Evolutionary conservation across 805 yeast genomes (phyloP), one percentile per base, ranked within the genome.

Genomic region (Teunomyces funiuensis): DNA sequence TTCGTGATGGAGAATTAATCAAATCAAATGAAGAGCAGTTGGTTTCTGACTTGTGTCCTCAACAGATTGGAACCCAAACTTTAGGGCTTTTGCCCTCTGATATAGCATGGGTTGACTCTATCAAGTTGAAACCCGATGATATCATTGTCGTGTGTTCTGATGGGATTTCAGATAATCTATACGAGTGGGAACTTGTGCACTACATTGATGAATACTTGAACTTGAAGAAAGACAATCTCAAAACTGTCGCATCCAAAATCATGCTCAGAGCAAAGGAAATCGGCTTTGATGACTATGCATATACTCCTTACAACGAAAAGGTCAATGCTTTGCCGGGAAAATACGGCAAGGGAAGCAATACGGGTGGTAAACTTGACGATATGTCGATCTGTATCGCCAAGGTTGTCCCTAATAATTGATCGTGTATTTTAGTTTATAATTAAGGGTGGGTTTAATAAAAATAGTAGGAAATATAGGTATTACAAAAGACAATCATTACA

Each of bases 301-400:
- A 66, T 38, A 70, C 78, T 18, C 82, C 82, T 2, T 77, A 76
- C 46, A 76, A 75, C 43, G 80, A 73, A 47, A 71, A 64, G 53
- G 73, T 77, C 13, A 74, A 72, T 49, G 58, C 68, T 17, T 60
- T 74, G 37, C 69, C 74, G 7, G 54, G 54, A 25, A 50, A 52
- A 33, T 59, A 47, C 36, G 69, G 71, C 8, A 51, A 53, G 3
- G 57, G 54, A 27, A 40, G 55, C 16, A 71, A 73, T 39, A 58
- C 69, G 20, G 82, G 82, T 2, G 82, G 82, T 0, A 77, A 77
- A 44, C 55, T 76, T 40, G 82, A 77, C 52, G 82, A 77, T 49
- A 76, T 76, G 64, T 70, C 79, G 0, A 58, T 77, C 7, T 72
- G 78, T 43, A 57, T 77, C 6, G 79, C 79, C 9, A 63, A 65